Evolutionary conservation across 2,329 filamentous ascomycete species (phyloP), one percentile per base, ranked within the genome.

Genomic region (Cytospora piceae): DNA sequence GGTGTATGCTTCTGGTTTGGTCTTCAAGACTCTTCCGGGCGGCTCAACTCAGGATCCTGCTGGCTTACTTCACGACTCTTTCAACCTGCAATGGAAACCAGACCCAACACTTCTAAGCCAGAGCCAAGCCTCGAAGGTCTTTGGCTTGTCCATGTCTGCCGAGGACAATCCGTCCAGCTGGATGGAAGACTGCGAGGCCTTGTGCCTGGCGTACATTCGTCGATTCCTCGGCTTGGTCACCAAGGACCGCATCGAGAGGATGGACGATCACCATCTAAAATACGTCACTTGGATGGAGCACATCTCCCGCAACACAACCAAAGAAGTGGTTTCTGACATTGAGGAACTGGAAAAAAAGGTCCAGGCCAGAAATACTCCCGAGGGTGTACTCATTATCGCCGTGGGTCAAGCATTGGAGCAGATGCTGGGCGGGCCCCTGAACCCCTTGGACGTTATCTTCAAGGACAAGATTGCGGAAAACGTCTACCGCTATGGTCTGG

Each of bases 391-490:
- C 3, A 68, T 72, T 27, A 68, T 67, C 7, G 71, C 70, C 9
- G 71, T 72, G 24, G 71, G 71, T 29, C 64, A 63, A 17, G 68
- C 64, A 20, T 67, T 76, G 56, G 39, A 67, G 9, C 51, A 63
- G 24, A 75, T 76, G 22, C 65, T 76, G 17, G 54, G 66, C n/a
- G 71, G 70, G 12, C 61, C 68, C 9, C 65, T 71, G 34, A 73
- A 74, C 58, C 72, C 74, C 4, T 67, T 76, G 6, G 70, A 73
- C 32, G 68, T 75, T 22, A 71, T 74, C 2, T 74, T 75, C 68
- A 64, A 70, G 34, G 67, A 70, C 42, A 71, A 71, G 57, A 61
- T 74, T 9, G 70, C 72, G 1, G 69, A 71, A 27, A 60, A 69
- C 15, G 68, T 73, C 14, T 74, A 74, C 53, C 67, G 63, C 1